phyloP scores from a whole-genome alignment of 768 basidiomycete species.

The Tulasnella sp. region DNA sequence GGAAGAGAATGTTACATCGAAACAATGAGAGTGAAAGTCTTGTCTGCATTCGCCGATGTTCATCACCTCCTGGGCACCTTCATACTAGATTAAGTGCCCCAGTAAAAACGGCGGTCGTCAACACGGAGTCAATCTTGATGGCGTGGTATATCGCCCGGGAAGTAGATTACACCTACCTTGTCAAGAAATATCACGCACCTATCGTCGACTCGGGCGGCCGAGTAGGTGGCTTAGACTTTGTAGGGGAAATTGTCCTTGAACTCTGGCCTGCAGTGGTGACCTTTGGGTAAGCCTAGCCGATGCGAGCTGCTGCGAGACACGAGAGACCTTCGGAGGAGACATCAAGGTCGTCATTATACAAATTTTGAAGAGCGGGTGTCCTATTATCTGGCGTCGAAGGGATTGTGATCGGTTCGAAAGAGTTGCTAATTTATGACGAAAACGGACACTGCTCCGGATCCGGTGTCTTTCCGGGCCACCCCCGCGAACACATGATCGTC shows the following conservation, averaged over 20 bases:
- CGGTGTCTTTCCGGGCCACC: neutral
- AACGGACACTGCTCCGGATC: neutral
- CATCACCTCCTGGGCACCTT: slow-evolving; percentile 36
- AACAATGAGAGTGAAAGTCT: slow-evolving; percentile 38
- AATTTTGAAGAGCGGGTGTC: neutral
- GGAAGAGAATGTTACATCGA: slow-evolving; percentile 10
- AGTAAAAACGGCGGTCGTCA: neutral
- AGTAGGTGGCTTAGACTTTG: slow-evolving; percentile 24
- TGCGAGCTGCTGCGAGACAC: slow-evolving; percentile 37
- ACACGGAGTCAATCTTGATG: neutral
- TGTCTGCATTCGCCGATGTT: slow-evolving; percentile 36
- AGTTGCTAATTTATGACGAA: neutral
- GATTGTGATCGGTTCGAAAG: neutral
- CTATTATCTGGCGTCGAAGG: neutral
- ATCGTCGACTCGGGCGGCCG: slow-evolving; percentile 20
- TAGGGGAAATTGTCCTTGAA: slow-evolving; percentile 23
- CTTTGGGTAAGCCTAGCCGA: slow-evolving; percentile 39
- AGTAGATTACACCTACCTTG: neutral
- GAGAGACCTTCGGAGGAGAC: slow-evolving; percentile 38
- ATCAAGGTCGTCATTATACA: slow-evolving; percentile 40
- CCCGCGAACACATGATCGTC: neutral
- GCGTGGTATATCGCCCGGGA: neutral
- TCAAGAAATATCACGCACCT: slow-evolving; percentile 35
- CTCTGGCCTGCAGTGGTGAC: slow-evolving; percentile 16
- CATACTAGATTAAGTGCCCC: slow-evolving; percentile 31